Base-by-base conservation (phyloP, 1,139 yeast species). In the Saccharomycopsis crataegensis region DNA sequence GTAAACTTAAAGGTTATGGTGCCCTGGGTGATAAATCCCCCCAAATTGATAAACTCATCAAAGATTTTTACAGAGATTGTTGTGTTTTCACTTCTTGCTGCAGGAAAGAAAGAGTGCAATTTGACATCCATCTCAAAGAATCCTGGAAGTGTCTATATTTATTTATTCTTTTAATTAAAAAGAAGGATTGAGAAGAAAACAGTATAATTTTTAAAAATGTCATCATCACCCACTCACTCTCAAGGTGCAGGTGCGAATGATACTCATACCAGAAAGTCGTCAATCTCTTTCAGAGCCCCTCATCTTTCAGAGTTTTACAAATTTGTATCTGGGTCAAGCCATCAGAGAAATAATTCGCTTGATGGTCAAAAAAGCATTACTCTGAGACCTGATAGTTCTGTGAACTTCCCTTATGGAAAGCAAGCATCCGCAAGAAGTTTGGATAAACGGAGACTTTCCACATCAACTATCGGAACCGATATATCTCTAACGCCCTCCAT, bases 261-360 rank as follows among this genome's bases (percentile, higher is more conserved):
- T 36, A 36, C 40, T 36, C n/a, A 36, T 7, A 3, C 43, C 34
- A 33, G 54, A 11, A 46, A 46, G 36, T 64, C 64, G 1, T 48
- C 62, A 9, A 58, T 62, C 4, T 62, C 59, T 43, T 51, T 63
- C 38, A 61, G 59, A 48, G 66, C 82, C 1, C 74, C 78, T 7
- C 86, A 80, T 62, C 67, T 80, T 36, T 72, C 82, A 1, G 86
- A 80, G 64, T 80, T 80, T 62, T 76, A 70, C 64, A 70, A 76
- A 17, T 76, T 70, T 62, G 75, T 73, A 66, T 73, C 68, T 58
- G 70, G 62, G 44, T 31, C 43, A 14, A 14, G 42, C 50, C 16
- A 44, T 22, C 28, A 22, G 28, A 22, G 28, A 43, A 55, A 53
- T 49, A 51, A 51, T 40, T n/a, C n/a, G 11, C 40, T 11, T 5